These are phyloP conservation scores for Curvularia verruculosa DNA, from an alignment of 2,329 filamentous ascomycete species.

Conservation along the genomic window DNA sequence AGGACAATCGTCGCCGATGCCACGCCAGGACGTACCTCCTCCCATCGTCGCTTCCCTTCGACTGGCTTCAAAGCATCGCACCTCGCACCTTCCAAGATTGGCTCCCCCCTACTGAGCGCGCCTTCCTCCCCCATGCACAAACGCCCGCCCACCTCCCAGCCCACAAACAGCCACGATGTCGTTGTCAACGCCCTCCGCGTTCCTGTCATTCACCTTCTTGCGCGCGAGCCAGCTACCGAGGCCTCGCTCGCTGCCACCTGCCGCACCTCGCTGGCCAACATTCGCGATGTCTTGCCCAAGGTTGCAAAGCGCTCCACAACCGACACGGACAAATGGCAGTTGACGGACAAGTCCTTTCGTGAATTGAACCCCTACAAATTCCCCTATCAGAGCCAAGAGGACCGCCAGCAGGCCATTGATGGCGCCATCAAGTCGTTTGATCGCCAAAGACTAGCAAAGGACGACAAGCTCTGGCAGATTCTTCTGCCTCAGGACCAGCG, in stretches of 20 bases:
- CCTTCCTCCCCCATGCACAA: slow-evolving; percentile 46
- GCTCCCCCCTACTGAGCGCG: slow-evolving; percentile 50
- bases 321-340: slow-evolving; percentile 51
- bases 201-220: slow-evolving; percentile 60
- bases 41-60: slow-evolving; percentile 47
- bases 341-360: slow-evolving; percentile 65
- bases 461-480: slow-evolving; percentile 67
- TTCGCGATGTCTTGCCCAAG: slow-evolving; percentile 52
- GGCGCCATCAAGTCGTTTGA: slow-evolving; percentile 69
- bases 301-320: slow-evolving; percentile 59
- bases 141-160: slow-evolving; percentile 52
- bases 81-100: slow-evolving; percentile 46
- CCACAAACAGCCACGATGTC: slow-evolving; percentile 39
- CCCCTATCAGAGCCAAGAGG: slow-evolving; percentile 60
- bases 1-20: slow-evolving; percentile 48
- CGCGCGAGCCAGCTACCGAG: slow-evolving; percentile 46
- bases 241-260: slow-evolving; percentile 41
- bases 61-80: slow-evolving; percentile 44
- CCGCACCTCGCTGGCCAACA: slow-evolving; percentile 35
- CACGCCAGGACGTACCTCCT: slow-evolving; percentile 40
- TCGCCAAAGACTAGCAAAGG: slow-evolving; percentile 63
- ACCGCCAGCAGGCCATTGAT: slow-evolving; percentile 65
- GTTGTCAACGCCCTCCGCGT: slow-evolving; percentile 52
- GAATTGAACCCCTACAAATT: slow-evolving; percentile 68
- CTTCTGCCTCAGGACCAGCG: slow-evolving; percentile 66